These are phyloP conservation scores for Effrenium voratum DNA, from an alignment of 73 alveolate genomes.

Conservation along the genomic window DNA sequence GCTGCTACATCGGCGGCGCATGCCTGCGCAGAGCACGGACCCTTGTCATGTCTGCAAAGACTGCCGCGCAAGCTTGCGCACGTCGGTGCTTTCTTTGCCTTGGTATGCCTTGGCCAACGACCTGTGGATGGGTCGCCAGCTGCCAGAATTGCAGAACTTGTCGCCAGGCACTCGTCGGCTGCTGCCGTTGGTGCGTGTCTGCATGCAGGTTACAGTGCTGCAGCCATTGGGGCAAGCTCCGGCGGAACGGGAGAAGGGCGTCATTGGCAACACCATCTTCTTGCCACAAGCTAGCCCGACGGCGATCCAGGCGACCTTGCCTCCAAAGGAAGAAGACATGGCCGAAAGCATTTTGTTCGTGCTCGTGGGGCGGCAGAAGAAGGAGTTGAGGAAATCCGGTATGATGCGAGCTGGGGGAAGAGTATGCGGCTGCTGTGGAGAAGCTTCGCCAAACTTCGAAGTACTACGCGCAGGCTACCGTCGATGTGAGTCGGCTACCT, in stretches of 20 bases:
- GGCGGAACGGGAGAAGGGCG: neutral
- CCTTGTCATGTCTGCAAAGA: too few relatives aligned
- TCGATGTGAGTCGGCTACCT: neutral
- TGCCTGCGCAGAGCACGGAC: too few relatives aligned
- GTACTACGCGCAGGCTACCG: constrained; percentile 2
- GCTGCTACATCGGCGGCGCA: neutral
- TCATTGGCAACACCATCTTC: neutral
- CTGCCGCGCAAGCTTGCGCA: too few relatives aligned
- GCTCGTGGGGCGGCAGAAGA: neutral
- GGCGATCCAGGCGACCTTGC: neutral
- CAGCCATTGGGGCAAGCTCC: neutral
- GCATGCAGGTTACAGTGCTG: constrained; percentile 2
- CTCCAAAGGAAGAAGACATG: neutral
- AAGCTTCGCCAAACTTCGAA: neutral
- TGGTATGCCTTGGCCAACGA: too few relatives aligned
- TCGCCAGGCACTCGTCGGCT: neutral
- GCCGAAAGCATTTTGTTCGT: constrained; percentile 8
- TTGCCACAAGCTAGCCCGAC: constrained; percentile 5
- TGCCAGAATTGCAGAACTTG: neutral
- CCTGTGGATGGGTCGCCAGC: too few relatives aligned
- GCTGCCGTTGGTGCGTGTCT: neutral
- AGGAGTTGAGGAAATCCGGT: neutral
- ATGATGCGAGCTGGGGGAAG: neutral
- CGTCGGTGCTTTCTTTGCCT: too few relatives aligned
- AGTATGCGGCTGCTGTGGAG: neutral